Evolutionary conservation across 2,329 filamentous ascomycete species (phyloP), one percentile per base, ranked within the genome.

Genomic region (Diaporthe longicolla): DNA sequence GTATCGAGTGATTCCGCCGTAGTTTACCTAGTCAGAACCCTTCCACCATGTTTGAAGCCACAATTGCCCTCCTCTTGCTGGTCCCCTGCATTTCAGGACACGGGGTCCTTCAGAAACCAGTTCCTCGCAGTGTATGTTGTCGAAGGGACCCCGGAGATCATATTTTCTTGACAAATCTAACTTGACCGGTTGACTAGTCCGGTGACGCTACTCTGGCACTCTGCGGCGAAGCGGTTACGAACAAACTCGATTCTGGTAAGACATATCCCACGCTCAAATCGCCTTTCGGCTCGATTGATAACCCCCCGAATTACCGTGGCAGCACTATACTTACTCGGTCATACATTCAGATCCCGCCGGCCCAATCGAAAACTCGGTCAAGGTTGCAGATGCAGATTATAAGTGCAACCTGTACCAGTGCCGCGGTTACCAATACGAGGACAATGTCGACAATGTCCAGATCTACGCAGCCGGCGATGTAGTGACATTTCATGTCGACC

Each of bases 391-490:
- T 45, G 45, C 63, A 7, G 13, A 35, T 50, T 66, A 52, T 26
- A 66, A 66, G 19, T 66, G 63, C 45, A 66, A 66, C 63, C n/a
- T 66, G 29, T 66, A 66, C 37, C 29, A 19, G 19, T 66, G 63
- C 21, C 63, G 63, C 63, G 63, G 63, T 17, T 66, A 66, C 37
- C 45, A 66, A 40, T 66, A 66, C 45, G 63, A 66, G n/a, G 63
- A 66, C 45, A 66, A 66, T 17, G 24, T n/a, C 43, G 63, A 52
- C 45, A 66, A 37, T 3, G 45, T 66, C 45, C 26, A 66, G 4
- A n/a, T 37, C 11, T 66, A 66, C 45, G 21, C 45, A 52, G 63
- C 45, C 19, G 63, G 63, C 7, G 63, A 66, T 26, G 45, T 66
- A 17, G 63, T 66, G 43, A 52, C 63, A 7, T 66, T 66, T n/a